Evolutionary conservation across 2,329 filamentous ascomycete species (phyloP), one percentile per base, ranked within the genome.

Genomic region (Ustilaginoidea virens): DNA sequence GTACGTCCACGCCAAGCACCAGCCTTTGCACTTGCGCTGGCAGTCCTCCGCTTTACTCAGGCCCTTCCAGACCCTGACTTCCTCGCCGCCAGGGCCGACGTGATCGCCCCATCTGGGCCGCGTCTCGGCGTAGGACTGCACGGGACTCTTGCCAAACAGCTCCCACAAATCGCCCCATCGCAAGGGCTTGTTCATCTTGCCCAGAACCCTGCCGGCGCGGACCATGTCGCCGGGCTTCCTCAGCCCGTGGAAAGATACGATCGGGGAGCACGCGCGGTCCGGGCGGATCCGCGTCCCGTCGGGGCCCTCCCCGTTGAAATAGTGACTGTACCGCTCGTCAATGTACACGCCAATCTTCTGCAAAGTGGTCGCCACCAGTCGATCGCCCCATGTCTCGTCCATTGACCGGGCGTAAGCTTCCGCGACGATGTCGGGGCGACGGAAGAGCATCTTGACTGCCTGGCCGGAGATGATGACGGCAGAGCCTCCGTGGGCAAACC

Each of bases 401-500:
- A 68, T 52, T 2, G 65, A 63, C 31, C 61, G 55, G 10, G 53
- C 33, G 36, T 69, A 59, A 7, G 58, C 58, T 29, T 51, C 45
- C 11, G 51, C 48, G 9, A 65, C 56, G 5, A 62, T 43, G 10
- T 56, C 47, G 2, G 55, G 52, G 30, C 56, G 49, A 15, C 47
- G 43, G 34, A 66, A 61, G 4, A 70, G 49, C 17, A 43, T 49
- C n/a, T 46, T 50, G 44, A 71, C 54, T 22, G 65, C 58, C 20
- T 53, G 60, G 25, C 55, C 57, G 1, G 67, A 72, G 8, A 72
- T 48, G 14, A 70, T 42, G 17, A 69, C 53, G 17, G 56, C 63
- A 12, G 66, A 70, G 4, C 66, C 66, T 21, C 67, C 66, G 35
- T 72, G 66, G 3, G 63, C 66, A 35, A 72, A 72, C 20, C 66